phyloP scores from a whole-genome alignment of 2,329 filamentous ascomycete species.

The Capronia coronata region DNA sequence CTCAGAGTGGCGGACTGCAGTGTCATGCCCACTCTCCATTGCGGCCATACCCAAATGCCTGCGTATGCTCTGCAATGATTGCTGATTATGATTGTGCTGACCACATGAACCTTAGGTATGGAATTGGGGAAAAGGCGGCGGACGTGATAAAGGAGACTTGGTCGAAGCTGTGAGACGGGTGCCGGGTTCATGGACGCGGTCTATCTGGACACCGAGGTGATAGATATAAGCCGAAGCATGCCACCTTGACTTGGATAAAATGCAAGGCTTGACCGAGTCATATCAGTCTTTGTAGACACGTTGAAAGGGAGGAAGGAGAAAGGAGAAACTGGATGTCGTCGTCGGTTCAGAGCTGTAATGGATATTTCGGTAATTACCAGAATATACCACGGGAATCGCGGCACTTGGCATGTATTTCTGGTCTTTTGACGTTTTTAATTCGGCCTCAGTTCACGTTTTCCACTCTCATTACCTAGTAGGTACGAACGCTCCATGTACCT shows the following conservation, averaged over 20 bases:
- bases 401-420: neutral
- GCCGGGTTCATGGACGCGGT: no score
- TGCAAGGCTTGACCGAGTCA: no score
- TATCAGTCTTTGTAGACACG: no score
- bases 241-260: no score
- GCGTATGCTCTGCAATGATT: constrained; percentile 35
- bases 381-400: neutral
- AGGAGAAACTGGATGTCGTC: no score
- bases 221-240: no score
- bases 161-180: constrained; percentile 6
- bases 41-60: constrained; percentile 52
- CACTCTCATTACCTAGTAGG: no score
- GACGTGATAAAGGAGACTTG: constrained; percentile 45
- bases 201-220: no score
- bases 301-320: no score
- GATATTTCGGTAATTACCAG: neutral
- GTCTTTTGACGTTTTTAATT: neutral
- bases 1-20: constrained; percentile 51
- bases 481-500: neutral
- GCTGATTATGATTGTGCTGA: no score
- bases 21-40: constrained; percentile 48
- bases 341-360: no score
- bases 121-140: constrained; percentile 50
- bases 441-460: no score
- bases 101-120: constrained; percentile 38